Evolutionary conservation across 768 basidiomycete genomes (phyloP).

Genomic region (Termitomyces sp.): DNA sequence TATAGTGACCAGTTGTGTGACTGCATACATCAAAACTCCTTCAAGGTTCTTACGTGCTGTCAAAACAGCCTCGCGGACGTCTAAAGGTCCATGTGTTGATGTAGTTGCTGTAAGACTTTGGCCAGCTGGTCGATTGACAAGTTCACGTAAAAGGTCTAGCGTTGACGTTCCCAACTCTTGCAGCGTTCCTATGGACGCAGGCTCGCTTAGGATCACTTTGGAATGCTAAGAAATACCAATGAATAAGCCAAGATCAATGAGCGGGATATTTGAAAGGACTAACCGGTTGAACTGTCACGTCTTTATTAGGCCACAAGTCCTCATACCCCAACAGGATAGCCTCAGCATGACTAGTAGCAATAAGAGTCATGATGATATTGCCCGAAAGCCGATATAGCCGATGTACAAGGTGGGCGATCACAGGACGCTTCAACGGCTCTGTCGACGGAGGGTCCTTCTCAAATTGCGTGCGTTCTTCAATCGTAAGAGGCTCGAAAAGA

Average conservation of each 20-base stretch:
- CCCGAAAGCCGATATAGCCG: constrained; percentile 65
- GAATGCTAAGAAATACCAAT: constrained; percentile 52
- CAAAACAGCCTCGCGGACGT: constrained; percentile 51
- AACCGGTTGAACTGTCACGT: constrained; percentile 70
- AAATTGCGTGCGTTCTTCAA: constrained; percentile 64
- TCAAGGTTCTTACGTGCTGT: constrained; percentile 63
- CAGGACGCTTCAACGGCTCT: constrained; percentile 65
- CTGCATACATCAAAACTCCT: constrained; percentile 59
- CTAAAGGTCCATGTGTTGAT: constrained; percentile 28
- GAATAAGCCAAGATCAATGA: neutral
- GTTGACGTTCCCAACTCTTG: constrained; percentile 80
- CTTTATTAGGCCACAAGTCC: constrained; percentile 67
- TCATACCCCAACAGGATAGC: constrained; percentile 54
- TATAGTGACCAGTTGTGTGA: constrained; percentile 78
- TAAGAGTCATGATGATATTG: constrained; percentile 63
- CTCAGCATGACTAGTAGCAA: constrained; percentile 67
- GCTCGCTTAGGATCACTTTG: constrained; percentile 77
- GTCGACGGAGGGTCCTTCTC: constrained; percentile 60
- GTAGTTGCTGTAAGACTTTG: constrained; percentile 41
- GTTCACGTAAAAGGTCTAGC: constrained; percentile 64
- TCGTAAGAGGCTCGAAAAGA: constrained; percentile 71
- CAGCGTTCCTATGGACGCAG: constrained; percentile 80
- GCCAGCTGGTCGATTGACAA: constrained; percentile 54
- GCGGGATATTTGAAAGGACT: constrained; percentile 21
- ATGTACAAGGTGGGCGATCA: constrained; percentile 67